A percentile compares a stretch with the other conserved stretches of the same genome.
phyloP scores from a whole-genome alignment of 495 filamentous ascomycete species.

The Penicillium goetzii region DNA sequence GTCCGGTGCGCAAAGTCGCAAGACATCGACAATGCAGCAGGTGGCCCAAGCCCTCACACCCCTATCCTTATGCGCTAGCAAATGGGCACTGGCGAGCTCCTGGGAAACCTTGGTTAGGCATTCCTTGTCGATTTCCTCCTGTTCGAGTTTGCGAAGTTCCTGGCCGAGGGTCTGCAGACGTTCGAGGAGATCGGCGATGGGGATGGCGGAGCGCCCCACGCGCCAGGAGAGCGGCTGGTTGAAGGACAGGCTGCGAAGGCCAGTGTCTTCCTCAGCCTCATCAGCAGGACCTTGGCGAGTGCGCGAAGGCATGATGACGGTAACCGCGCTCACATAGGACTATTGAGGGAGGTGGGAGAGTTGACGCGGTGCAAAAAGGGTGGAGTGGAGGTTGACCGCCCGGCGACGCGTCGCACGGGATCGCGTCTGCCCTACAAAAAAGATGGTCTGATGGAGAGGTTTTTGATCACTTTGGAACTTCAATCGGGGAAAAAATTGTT shows the following conservation, averaged over 20 bases:
- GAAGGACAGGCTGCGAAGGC: constrained; percentile 60
- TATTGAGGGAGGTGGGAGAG: constrained; percentile 22
- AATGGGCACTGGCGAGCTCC: constrained; percentile 79
- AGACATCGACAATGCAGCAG: constrained; percentile 90
- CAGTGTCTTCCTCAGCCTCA: constrained; percentile 42
- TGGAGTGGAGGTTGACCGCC: constrained; percentile 34
- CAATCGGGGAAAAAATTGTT: background rate
- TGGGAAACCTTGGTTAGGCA: constrained; percentile 83
- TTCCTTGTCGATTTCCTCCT: constrained; percentile 81
- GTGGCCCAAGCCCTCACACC: constrained; percentile 88
- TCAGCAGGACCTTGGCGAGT: constrained; percentile 49
- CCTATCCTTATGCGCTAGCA: constrained; percentile 87
- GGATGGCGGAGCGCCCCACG: constrained; percentile 81
- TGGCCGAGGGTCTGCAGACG: constrained; percentile 78
- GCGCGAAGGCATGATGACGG: constrained; percentile 53
- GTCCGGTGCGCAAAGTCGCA: constrained; percentile 91
- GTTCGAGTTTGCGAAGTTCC: constrained; percentile 84
- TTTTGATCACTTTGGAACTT: background rate
- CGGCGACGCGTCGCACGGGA: constrained; percentile 35
- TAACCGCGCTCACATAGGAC: constrained; percentile 30
- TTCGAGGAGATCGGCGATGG: constrained; percentile 77
- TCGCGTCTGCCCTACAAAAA: constrained; percentile 29
- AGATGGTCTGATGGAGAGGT: background rate
- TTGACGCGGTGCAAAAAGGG: constrained; percentile 28
- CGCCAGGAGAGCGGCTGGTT: constrained; percentile 90